Evolutionary conservation across 176 grass and related monocot genomes (phyloP), one percentile per base, ranked within the genome.

Genomic region (Tillandsia fasciculata): DNA sequence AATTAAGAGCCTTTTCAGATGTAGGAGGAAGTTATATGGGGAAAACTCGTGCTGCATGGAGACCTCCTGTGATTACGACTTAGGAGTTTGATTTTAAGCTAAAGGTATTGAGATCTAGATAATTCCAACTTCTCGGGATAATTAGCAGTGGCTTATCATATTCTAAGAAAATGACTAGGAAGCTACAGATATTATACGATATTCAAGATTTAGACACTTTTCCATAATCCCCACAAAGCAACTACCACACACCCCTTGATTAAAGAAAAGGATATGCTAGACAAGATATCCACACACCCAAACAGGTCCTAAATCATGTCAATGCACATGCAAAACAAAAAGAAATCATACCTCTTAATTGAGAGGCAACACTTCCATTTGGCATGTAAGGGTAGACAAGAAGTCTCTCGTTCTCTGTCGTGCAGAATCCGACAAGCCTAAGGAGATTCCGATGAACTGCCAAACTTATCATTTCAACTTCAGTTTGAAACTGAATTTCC

Each of bases 351-450:
- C 91, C 91, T 89, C 87, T 83, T 65, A 96, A 67, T 76, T 89
- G 87, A 61, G 92, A 96, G 84, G 92, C 64, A 69, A 96, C 85
- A 69, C 65, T 84, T 79, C 87, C 87, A 77, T 96, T 96, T 58
- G 86, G 66, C 78, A 96, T 87, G 81, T 80, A 96, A 68, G 92
- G 88, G 74, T 91, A 96, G 59, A 89, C 79, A 53, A 96, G 92
- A 48, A 96, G 50, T 51, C 86, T 85, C 66, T 91, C 88, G 63
- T 83, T 82, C 68, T 91, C 71, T 28, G 79, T 74, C 9, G 71
- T 70, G 65, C 92, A 91, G 49, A 87, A 89, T 9, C 88, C 92
- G 27, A 58, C 42, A 27, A 96, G 85, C 74, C 65, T 76, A 65
- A 96, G 83, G 52, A 96, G 81, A 87, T 96, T 88, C 17, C 79